phyloP scores from a whole-genome alignment of 2,329 filamentous ascomycete species.

The Colletotrichum tamarilloi region DNA sequence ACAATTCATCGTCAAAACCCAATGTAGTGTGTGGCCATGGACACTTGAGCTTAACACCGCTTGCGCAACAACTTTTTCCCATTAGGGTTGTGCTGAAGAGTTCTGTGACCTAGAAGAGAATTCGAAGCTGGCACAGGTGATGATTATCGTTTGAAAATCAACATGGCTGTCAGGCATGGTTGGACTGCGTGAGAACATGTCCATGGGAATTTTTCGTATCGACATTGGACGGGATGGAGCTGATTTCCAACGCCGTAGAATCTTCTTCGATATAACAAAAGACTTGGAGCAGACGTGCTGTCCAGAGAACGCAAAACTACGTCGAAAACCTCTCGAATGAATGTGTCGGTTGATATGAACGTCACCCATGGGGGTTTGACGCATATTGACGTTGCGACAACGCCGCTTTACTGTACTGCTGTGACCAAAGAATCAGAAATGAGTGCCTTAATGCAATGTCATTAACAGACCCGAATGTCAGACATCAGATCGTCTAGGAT shows the following conservation, averaged over 20 bases:
- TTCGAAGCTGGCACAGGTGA: background rate
- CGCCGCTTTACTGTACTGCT: background rate
- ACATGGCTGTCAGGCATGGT: background rate
- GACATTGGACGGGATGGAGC: background rate
- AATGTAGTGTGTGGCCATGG: background rate
- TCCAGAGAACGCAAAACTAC: background rate
- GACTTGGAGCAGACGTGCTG: background rate
- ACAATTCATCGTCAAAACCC: background rate
- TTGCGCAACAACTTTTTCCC: background rate
- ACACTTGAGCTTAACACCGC: background rate
- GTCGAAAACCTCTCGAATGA: background rate
- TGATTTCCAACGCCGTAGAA: background rate
- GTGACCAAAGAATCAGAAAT: background rate
- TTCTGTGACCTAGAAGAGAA: background rate
- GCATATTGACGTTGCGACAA: background rate
- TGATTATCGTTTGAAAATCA: background rate
- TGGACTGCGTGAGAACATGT: background rate
- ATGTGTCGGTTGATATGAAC: background rate
- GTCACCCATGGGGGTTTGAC: background rate
- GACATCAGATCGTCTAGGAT: background rate
- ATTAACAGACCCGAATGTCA: background rate
- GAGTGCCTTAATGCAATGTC: background rate
- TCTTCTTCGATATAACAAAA: background rate
- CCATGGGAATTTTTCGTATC: background rate
- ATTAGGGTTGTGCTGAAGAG: background rate